Base-by-base conservation (phyloP, 495 filamentous ascomycete species). In the Aspergillus mulundensis region DNA sequence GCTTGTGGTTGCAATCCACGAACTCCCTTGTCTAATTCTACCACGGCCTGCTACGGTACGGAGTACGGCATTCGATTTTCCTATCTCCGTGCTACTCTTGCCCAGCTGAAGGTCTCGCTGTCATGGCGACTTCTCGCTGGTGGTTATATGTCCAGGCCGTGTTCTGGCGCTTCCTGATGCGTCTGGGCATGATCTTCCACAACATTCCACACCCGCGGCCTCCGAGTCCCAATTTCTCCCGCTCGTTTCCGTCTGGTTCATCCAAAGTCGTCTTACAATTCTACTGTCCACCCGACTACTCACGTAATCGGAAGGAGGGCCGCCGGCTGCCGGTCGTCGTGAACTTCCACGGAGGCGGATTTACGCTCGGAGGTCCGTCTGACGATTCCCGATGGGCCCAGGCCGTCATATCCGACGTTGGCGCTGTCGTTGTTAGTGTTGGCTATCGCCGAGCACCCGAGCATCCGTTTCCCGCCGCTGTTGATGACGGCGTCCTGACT, bases 391-490 rank as follows among this genome's bases (percentile, higher is more conserved):
- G 86, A 46, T 93, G 88, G 80, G 83, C 83, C 3, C 70, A 77
- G 4, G 71, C 73, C 32, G 67, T 85, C 1, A 64, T 81, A n/a
- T 66, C 80, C 11, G 72, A 81, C 30, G 79, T 81, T 42, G 72
- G 76, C 20, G 87, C 87, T 30, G 85, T 91, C 15, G 70, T 89
- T 14, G 77, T 85, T 36, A 85, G 78, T 38, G 87, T 91, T 53
- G 83, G 86, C 19, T 93, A 95, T 67, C 82, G 90, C 24, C 81
- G 87, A 1, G 89, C 87, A 0, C 89, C 90, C 5, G 87, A 92
- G 66, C 73, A 82, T 62, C 88, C 87, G 0, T 94, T 92, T 65
- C 89, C 89, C 0, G 82, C 82, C 0, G 82, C 87, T 0, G 83
- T 91, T 5, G 87, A 93, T 44, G 90, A 95, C 60, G 83, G 86